Conservation (phyloP, 768 basidiomycete species). For the Boletus reticuloceps region DNA sequence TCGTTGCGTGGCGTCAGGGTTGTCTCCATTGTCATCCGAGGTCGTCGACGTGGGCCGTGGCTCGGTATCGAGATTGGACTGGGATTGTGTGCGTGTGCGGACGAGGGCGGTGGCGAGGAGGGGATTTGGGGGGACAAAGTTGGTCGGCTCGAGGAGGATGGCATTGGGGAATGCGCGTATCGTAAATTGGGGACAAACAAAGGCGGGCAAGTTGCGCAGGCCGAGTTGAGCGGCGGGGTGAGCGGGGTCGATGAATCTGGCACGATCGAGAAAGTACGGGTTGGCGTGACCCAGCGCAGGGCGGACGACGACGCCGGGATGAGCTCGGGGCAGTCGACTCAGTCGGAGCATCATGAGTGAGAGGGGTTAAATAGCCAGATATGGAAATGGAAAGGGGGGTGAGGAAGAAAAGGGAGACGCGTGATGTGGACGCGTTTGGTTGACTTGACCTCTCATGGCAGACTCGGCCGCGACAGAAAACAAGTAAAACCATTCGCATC, state of each 20-base stretch:
- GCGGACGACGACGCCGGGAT: neutral
- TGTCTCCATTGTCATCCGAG: too few species aligned
- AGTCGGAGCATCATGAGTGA: too few species aligned
- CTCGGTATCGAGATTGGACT: too few species aligned
- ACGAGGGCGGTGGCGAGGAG: too few species aligned
- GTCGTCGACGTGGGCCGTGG: too few species aligned
- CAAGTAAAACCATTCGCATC: conserved; percentile 54
- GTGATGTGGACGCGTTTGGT: conserved; percentile 24
- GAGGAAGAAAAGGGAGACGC: conserved; percentile 9
- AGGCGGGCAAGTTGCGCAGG: conserved; percentile 14
- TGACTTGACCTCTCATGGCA: conserved; percentile 19
- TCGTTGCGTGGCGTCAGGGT: neutral
- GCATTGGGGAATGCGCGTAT: conserved; percentile 25
- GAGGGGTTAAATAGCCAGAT: too few species aligned
- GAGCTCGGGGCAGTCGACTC: too few species aligned
- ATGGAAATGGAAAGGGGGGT: neutral
- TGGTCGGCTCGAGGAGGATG: conserved; percentile 14
- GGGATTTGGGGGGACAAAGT: too few species aligned
- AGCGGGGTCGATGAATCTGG: conserved; percentile 10
- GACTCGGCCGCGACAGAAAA: conserved; percentile 54
- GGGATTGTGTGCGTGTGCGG: too few species aligned
- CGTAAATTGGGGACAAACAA: conserved; percentile 19
- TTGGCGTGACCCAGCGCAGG: conserved; percentile 11
- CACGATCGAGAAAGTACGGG: conserved; percentile 5
- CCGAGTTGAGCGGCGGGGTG: conserved; percentile 18